phyloP scores from a whole-genome alignment of 805 yeast species.

The Candida pini region DNA sequence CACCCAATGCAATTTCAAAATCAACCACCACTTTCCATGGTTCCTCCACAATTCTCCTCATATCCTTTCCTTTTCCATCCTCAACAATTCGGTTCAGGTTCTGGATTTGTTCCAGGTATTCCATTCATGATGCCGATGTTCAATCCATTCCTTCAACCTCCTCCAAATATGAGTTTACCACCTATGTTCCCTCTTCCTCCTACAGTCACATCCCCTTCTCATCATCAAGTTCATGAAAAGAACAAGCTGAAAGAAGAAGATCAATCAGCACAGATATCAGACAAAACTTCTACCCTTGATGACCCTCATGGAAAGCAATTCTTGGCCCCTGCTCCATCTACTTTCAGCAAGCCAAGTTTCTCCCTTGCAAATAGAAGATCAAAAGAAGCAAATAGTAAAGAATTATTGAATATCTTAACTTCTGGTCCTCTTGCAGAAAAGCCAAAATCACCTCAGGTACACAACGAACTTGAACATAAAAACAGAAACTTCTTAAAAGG shows the following conservation, averaged over 20 bases:
- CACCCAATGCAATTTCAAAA: constrained; percentile 5
- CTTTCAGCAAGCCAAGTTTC: constrained; percentile 29
- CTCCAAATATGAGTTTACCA: constrained; percentile 11
- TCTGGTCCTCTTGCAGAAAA: constrained; percentile 6
- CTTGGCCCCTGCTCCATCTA: constrained; percentile 27
- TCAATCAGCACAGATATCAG: too few relatives aligned
- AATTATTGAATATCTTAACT: constrained; percentile 26
- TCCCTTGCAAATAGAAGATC: constrained; percentile 22
- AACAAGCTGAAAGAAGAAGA: constrained; percentile 4
- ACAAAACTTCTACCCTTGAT: constrained; percentile 6
- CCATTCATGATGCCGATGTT: constrained; percentile 23
- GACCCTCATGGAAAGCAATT: constrained; percentile 9
- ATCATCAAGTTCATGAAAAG: constrained; percentile 6
- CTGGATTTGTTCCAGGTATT: constrained; percentile 12
- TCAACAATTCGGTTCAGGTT: constrained; percentile 13
- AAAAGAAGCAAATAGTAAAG: constrained; percentile 28
- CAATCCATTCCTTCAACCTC: constrained; percentile 21
- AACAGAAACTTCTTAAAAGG: constrained; percentile 14
- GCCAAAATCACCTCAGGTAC: constrained; percentile 2
- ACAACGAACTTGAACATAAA: too few relatives aligned
- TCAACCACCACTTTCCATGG: constrained; percentile 3
- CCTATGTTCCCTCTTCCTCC: constrained; percentile 13
- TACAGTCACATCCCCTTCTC: constrained; percentile 4
- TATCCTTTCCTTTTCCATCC: constrained; percentile 9
- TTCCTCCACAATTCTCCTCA: constrained; percentile 4